A percentile compares a stretch with the other conserved stretches of the same genome.
Conservation (phyloP, 1,284 basidiomycete species). For the Acaromyces ingoldii region DNA sequence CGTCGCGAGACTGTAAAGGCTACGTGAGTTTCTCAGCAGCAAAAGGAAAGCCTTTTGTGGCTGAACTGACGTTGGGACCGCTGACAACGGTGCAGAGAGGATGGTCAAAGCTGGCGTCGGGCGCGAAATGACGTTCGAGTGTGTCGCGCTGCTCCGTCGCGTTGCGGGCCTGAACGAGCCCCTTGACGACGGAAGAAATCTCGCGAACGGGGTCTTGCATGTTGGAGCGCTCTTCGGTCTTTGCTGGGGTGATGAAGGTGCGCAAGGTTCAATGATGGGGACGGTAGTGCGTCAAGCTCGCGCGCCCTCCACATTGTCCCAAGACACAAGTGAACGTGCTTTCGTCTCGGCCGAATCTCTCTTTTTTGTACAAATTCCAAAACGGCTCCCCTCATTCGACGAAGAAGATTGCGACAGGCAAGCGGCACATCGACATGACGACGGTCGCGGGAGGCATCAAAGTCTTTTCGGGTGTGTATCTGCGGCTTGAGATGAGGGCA, state of each 20-base stretch:
- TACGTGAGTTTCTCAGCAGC: background rate
- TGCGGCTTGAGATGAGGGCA: background rate
- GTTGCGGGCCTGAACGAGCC: slow-evolving; percentile 38
- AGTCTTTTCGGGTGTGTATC: slow-evolving; percentile 19
- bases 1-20: slow-evolving; percentile 31
- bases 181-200: slow-evolving; percentile 39
- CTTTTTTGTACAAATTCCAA: too few relatives aligned
- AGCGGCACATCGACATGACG: background rate
- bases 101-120: slow-evolving; percentile 47
- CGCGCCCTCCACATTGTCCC: too few relatives aligned
- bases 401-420: too few relatives aligned
- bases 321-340: too few relatives aligned
- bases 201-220: slow-evolving; percentile 47
- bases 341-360: too few relatives aligned
- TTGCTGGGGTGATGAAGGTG: too few relatives aligned
- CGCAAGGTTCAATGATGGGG: too few relatives aligned
- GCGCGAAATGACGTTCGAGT: slow-evolving; percentile 37
- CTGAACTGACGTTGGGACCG: slow-evolving; percentile 23
- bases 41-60: background rate
- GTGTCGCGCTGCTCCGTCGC: slow-evolving; percentile 39
- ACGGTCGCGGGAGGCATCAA: slow-evolving; percentile 22
- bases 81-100: slow-evolving; percentile 39
- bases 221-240: too few relatives aligned
- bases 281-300: too few relatives aligned
- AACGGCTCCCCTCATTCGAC: too few relatives aligned